Conservation (phyloP, 116 monocot genomes). For the Posidonia oceanica region DNA sequence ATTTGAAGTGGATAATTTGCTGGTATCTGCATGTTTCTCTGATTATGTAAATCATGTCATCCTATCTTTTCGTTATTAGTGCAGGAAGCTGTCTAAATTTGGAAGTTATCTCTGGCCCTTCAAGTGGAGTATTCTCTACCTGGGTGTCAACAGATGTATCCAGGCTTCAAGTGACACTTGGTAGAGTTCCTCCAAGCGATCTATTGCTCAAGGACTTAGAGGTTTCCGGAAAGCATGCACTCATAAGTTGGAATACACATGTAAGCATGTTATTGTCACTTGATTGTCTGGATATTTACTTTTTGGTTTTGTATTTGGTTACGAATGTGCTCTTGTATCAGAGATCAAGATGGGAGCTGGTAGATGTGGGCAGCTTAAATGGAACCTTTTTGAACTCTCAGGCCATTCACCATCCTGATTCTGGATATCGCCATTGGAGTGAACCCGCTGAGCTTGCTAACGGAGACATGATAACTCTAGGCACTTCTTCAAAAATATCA, state of each 20-base stretch:
- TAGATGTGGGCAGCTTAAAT: constrained; percentile 92
- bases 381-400: constrained; percentile 77
- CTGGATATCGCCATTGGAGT: constrained; percentile 50
- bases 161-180: constrained; percentile 59
- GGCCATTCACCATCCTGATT: constrained; percentile 43
- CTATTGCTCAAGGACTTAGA: constrained; percentile 72
- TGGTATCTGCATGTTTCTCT: background rate
- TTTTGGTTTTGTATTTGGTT: background rate
- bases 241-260: constrained; percentile 68
- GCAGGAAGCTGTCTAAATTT: constrained; percentile 70
- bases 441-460: constrained; percentile 54
- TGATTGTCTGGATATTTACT: background rate
- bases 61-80: constrained; percentile 48
- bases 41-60: constrained; percentile 30
- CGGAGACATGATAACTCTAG: constrained; percentile 82
- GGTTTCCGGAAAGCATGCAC: constrained; percentile 94
- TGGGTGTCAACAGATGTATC: constrained; percentile 30
- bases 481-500: constrained; percentile 64
- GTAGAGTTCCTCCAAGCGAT: constrained; percentile 78
- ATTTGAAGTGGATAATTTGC: background rate
- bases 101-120: constrained; percentile 85
- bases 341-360: constrained; percentile 74
- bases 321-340: constrained; percentile 12
- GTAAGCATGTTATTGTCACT: constrained; percentile 18
- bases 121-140: constrained; percentile 43